Evolutionary conservation across 768 basidiomycete species (phyloP).

Genomic region (Botryobasidium botryosum): DNA sequence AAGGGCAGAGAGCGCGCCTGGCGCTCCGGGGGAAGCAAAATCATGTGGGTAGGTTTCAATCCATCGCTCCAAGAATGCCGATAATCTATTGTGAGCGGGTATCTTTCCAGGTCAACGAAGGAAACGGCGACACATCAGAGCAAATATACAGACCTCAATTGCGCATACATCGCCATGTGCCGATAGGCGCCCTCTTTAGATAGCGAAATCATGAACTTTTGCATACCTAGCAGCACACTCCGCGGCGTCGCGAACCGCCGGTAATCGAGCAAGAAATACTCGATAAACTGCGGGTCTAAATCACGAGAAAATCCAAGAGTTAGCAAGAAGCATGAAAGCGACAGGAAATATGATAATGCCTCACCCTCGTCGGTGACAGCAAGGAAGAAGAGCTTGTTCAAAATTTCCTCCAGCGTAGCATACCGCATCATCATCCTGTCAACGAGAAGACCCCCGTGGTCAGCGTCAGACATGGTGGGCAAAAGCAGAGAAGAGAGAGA

Average conservation of each 20-base stretch:
- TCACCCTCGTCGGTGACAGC: constrained; percentile 72
- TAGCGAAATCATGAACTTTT: constrained; percentile 66
- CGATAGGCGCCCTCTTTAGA: constrained; percentile 58
- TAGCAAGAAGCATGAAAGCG: neutral
- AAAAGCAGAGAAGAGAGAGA: too few species aligned
- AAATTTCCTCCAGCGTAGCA: constrained; percentile 58
- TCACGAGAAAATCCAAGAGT: constrained; percentile 7
- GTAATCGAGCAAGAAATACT: constrained; percentile 70
- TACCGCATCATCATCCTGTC: too few species aligned
- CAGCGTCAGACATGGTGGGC: too few species aligned
- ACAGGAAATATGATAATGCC: constrained; percentile 12
- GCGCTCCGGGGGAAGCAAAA: constrained; percentile 60
- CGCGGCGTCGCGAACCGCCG: constrained; percentile 69
- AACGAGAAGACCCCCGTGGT: too few species aligned
- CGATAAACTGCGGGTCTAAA: constrained; percentile 57
- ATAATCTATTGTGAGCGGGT: constrained; percentile 36
- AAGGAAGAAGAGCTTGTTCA: constrained; percentile 69
- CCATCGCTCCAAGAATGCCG: constrained; percentile 63
- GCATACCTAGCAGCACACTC: constrained; percentile 68
- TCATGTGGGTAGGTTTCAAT: constrained; percentile 58
- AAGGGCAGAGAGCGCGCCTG: constrained; percentile 53
- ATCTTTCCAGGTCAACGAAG: neutral
- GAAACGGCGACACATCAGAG: constrained; percentile 1
- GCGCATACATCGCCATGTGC: constrained; percentile 75
- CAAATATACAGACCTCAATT: constrained; percentile 49